Base-by-base conservation (phyloP, 169 alveolate genomes). In the Plasmodium berghei region DNA sequence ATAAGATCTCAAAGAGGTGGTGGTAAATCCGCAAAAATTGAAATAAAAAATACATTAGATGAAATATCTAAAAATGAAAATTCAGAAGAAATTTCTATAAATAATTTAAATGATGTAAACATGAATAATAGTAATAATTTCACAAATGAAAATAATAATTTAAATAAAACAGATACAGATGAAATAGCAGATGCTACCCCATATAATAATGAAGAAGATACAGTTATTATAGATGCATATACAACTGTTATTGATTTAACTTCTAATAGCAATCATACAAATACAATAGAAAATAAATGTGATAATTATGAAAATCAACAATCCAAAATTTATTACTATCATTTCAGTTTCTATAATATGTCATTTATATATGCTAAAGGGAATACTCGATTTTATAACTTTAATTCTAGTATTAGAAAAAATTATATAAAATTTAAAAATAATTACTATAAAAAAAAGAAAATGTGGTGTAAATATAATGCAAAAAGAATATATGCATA, bases 391-490 rank as follows among this genome's bases (percentile, higher is more conserved):
- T 52, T 5, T 5, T 61, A 14, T 12, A 73, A 73, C 20, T 73
- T 73, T 14, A 73, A 73, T 24, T 58, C 72, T 14, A 73, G 87
- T 52, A 42, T 73, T 16, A 40, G 87, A 73, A 73, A 26, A 22
- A 58, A 59, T 58, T 73, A 73, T 18, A 34, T 73, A 8, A 20
- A 12, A 2, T 73, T 26, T 58, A 5, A 18, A 24, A 55, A 48
- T 1, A 73, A 73, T 24, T 73, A 73, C n/a, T 73, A 73, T 26
- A 42, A 58, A 12, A 73, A 52, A 9, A 73, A 64, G 48, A 73
- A 58, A 9, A 12, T 59, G 34, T 73, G 87, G 87, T 26, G 2
- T 20, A 73, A 59, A 52, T 59, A 58, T 48, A 73, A 73, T 42
- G 42, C 18, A 72, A 59, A 52, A n/a, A 73, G 42, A n/a, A 9